A percentile compares a stretch with the other conserved stretches of the same genome.
Evolutionary conservation across 495 filamentous ascomycete species (phyloP).

Genomic region (Neurospora sp.): DNA sequence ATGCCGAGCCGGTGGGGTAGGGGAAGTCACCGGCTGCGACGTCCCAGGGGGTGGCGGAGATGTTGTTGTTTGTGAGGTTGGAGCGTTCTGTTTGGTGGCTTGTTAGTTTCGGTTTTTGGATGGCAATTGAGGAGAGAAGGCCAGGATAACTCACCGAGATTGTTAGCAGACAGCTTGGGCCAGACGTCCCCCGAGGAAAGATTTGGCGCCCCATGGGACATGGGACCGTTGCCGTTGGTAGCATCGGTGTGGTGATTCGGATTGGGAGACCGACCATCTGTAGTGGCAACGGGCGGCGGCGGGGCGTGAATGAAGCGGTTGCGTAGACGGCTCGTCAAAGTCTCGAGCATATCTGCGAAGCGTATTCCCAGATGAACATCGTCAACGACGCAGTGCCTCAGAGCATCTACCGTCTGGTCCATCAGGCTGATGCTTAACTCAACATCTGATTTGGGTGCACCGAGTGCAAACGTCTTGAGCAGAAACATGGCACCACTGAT

Average conservation of each 20-base stretch:
- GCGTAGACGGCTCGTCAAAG: constrained; percentile 62
- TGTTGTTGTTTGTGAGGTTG: constrained; percentile 33
- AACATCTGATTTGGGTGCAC: constrained; percentile 82
- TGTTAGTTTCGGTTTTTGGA: background rate
- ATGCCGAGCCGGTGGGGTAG: constrained; percentile 35
- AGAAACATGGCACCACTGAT: constrained; percentile 92
- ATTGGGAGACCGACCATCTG: constrained; percentile 29
- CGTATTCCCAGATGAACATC: constrained; percentile 92
- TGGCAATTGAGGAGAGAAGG: background rate
- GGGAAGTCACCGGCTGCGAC: constrained; percentile 35
- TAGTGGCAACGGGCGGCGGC: constrained; percentile 19
- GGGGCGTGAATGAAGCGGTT: constrained; percentile 61
- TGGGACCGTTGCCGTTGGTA: constrained; percentile 13
- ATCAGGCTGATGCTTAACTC: constrained; percentile 71
- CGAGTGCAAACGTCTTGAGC: constrained; percentile 85
- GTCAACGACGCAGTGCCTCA: constrained; percentile 81
- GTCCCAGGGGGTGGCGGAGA: constrained; percentile 47
- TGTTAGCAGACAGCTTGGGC: background rate
- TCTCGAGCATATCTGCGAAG: constrained; percentile 86
- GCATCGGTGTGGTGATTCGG: constrained; percentile 16
- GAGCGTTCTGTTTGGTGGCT: constrained; percentile 27
- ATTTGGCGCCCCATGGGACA: constrained; percentile 14
- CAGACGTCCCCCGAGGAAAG: background rate
- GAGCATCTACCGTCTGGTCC: constrained; percentile 66
- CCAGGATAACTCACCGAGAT: constrained; percentile 13